Evolutionary conservation across 306 rosid genomes (phyloP).

Genomic region (Astragalus glycyphyllos): DNA sequence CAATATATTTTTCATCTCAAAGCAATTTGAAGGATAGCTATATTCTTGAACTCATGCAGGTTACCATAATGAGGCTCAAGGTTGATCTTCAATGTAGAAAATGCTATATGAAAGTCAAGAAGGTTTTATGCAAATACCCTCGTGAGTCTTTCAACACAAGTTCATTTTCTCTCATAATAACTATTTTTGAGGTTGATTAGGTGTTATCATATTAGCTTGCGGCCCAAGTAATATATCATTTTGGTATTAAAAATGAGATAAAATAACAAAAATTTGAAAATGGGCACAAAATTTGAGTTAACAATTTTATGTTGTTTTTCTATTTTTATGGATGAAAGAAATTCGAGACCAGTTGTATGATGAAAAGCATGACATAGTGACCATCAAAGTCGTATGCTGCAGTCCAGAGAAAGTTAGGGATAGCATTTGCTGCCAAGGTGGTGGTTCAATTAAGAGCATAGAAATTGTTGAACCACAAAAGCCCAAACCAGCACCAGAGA

Average conservation of each 20-base stretch:
- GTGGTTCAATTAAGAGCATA: conserved; percentile 57
- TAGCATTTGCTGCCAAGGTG: conserved; percentile 52
- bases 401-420: conserved; percentile 65
- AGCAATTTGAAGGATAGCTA: neutral
- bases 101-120: conserved; percentile 75
- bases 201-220: neutral
- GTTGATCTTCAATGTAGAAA: conserved; percentile 69
- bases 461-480: conserved; percentile 59
- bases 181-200: too few relatives aligned
- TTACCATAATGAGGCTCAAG: conserved; percentile 57
- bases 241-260: neutral
- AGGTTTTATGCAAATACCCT: conserved; percentile 62
- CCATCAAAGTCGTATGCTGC: conserved; percentile 68
- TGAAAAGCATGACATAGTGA: conserved; percentile 57
- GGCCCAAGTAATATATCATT: neutral
- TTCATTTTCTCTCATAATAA: neutral
- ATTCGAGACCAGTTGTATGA: conserved; percentile 72
- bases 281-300: neutral
- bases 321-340: conserved; percentile 61
- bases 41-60: conserved; percentile 18
- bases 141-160: conserved; percentile 54
- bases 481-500: neutral
- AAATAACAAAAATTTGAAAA: neutral
- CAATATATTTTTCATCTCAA: neutral
- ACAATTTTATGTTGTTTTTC: neutral